Percentiles rank a stretch among this genome's conserved stretches.
Conservation (phyloP, 2,329 filamentous ascomycete genomes). For the Talaromyces islandicus region DNA sequence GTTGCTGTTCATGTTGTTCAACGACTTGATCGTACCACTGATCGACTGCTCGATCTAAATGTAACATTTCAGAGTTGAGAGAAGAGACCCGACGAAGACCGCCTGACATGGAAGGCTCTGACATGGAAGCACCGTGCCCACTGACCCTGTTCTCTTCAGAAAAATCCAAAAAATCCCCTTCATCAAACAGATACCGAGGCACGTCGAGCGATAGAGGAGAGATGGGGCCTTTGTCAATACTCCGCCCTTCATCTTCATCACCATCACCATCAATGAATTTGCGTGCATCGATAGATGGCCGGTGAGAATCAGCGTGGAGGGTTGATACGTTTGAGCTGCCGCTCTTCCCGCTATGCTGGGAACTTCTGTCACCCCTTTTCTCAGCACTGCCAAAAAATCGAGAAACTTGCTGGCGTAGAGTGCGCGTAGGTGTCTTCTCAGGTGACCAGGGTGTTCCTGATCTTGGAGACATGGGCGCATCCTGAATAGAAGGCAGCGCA, state of each 20-base stretch:
- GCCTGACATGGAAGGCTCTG: background rate
- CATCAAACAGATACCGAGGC: background rate
- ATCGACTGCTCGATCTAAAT: background rate
- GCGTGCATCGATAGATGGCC: background rate
- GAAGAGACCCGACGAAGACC: background rate
- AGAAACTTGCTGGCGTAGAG: conserved; percentile 8
- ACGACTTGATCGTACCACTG: background rate
- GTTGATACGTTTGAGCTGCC: background rate
- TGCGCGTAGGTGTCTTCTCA: background rate
- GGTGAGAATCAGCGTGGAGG: background rate
- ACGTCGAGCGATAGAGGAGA: background rate
- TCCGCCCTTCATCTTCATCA: background rate
- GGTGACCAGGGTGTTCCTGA: background rate
- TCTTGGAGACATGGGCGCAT: background rate
- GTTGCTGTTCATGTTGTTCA: background rate
- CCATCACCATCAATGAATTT: background rate
- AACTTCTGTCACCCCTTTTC: background rate
- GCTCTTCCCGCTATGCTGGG: background rate
- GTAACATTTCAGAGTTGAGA: background rate
- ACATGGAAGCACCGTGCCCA: background rate
- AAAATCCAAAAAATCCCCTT: background rate
- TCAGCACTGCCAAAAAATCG: conserved; percentile 2
- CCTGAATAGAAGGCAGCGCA: conserved; percentile 6
- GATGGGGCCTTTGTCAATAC: background rate
- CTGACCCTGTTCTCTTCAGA: background rate